Conservation (phyloP, 768 basidiomycete genomes). For the Kwoniella sp. region DNA sequence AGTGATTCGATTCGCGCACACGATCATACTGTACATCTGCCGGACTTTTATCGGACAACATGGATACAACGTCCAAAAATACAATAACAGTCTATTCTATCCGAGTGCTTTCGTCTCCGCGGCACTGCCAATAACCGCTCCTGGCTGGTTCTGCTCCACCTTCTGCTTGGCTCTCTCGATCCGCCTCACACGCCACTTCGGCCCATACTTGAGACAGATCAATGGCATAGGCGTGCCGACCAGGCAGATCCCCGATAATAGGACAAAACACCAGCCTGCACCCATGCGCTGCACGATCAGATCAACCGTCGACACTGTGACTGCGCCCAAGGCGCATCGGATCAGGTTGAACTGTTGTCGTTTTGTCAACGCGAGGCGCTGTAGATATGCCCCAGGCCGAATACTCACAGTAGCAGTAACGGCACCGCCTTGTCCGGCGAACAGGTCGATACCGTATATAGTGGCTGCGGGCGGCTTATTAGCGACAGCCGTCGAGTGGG, state of each 20-base stretch:
- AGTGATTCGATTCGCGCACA: too few species aligned
- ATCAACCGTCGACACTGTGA: conserved; percentile 37
- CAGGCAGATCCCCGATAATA: conserved; percentile 38
- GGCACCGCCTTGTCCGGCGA: conserved; percentile 46
- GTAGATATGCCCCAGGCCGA: not conserved
- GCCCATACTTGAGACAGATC: conserved; percentile 16
- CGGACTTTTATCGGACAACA: too few species aligned
- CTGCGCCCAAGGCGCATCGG: conserved; percentile 45
- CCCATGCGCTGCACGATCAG: conserved; percentile 23
- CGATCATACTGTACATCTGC: too few species aligned
- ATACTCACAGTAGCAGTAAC: conserved; percentile 46
- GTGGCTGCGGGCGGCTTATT: too few species aligned
- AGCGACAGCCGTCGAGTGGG: too few species aligned
- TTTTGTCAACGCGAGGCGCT: not conserved
- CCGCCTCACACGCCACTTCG: conserved; percentile 11
- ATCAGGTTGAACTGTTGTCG: conserved; percentile 45
- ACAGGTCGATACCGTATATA: conserved; percentile 48
- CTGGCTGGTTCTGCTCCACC: not conserved
- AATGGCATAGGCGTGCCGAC: conserved; percentile 27
- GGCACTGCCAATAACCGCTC: too few species aligned
- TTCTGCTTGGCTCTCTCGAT: conserved; percentile 5
- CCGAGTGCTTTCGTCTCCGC: too few species aligned
- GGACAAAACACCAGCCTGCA: conserved; percentile 45
- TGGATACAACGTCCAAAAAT: too few species aligned
- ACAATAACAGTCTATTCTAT: too few species aligned